A percentile compares a stretch with the other conserved stretches of the same genome.
Evolutionary conservation across 352 stramenopile species (phyloP).

Genomic region (Peronospora destructor): DNA sequence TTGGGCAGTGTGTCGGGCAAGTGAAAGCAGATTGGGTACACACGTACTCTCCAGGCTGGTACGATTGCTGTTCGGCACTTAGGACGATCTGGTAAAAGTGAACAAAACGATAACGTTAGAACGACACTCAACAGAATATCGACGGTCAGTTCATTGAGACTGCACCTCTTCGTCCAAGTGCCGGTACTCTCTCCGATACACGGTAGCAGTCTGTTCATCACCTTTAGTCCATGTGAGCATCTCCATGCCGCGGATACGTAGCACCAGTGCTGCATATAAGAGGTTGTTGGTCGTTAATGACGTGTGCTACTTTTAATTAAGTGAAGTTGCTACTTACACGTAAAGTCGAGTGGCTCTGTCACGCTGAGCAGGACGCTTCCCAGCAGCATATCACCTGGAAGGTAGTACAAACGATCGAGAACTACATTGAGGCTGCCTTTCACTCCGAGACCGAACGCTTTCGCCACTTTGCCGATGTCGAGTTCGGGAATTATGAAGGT

Average conservation of each 20-base stretch:
- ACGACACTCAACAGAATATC: not conserved
- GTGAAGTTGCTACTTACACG: conserved; percentile 10
- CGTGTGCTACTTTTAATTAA: not conserved
- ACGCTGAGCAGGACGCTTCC: conserved; percentile 27
- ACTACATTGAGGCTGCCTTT: conserved; percentile 27
- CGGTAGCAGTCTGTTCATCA: conserved; percentile 21
- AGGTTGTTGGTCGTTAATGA: conserved; percentile 2
- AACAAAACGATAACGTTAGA: not conserved
- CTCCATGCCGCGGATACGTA: conserved; percentile 27
- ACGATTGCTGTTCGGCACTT: conserved; percentile 37
- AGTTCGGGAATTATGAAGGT: not conserved
- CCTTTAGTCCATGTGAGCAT: conserved; percentile 32
- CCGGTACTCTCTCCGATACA: conserved; percentile 24
- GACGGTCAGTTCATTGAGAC: conserved; percentile 1
- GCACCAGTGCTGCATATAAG: conserved; percentile 17
- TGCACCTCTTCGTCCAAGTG: conserved; percentile 26
- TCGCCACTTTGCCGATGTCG: conserved; percentile 28
- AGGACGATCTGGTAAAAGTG: conserved; percentile 29
- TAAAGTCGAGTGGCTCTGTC: conserved; percentile 26
- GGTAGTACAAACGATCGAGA: conserved; percentile 22
- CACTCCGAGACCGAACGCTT: conserved; percentile 22
- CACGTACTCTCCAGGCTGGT: conserved; percentile 61
- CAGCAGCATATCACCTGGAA: conserved; percentile 25
- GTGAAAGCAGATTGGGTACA: conserved; percentile 56
- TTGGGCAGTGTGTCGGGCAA: conserved; percentile 41